These are phyloP conservation scores for Microcyclosporella mali DNA, from an alignment of 2,329 filamentous ascomycete genomes.

Conservation along the genomic window DNA sequence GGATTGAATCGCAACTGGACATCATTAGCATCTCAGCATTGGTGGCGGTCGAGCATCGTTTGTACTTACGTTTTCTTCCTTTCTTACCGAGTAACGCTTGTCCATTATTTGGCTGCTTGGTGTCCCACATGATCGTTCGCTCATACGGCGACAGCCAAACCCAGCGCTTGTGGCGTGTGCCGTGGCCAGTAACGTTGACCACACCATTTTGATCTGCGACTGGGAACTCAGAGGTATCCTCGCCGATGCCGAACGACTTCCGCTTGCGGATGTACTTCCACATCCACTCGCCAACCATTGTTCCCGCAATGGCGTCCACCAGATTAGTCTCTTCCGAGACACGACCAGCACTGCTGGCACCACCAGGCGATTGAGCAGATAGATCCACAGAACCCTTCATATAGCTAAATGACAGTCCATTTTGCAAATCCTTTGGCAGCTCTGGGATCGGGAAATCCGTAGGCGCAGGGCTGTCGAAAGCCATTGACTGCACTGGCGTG, in stretches of 20 bases:
- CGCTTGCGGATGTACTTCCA: constrained; percentile 82
- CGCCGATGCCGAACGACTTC: constrained; percentile 80
- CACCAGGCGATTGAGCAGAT: constrained; percentile 9
- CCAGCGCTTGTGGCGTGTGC: constrained; percentile 85
- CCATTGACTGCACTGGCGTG: constrained; percentile 33
- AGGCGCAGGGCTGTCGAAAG: constrained; percentile 28
- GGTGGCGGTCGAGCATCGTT: not conserved
- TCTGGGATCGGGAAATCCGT: constrained; percentile 31
- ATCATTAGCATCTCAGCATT: constrained; percentile 4
- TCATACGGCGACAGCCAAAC: constrained; percentile 98
- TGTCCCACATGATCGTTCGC: constrained; percentile 93
- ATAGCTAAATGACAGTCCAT: constrained; percentile 13
- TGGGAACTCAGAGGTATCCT: constrained; percentile 43
- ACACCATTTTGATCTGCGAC: constrained; percentile 52
- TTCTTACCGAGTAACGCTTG: constrained; percentile 87
- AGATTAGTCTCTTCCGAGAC: constrained; percentile 52
- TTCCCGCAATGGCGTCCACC: constrained; percentile 93
- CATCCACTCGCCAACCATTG: constrained; percentile 98
- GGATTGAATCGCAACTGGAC: constrained; percentile 83
- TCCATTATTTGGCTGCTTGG: constrained; percentile 86
- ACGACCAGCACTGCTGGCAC: constrained; percentile 10
- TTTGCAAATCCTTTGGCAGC: constrained; percentile 26
- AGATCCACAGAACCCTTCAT: constrained; percentile 23
- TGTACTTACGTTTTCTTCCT: constrained; percentile 79
- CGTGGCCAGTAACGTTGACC: constrained; percentile 58